Conservation (phyloP, 176 grass and related monocot genomes). For the Avena insularis region DNA sequence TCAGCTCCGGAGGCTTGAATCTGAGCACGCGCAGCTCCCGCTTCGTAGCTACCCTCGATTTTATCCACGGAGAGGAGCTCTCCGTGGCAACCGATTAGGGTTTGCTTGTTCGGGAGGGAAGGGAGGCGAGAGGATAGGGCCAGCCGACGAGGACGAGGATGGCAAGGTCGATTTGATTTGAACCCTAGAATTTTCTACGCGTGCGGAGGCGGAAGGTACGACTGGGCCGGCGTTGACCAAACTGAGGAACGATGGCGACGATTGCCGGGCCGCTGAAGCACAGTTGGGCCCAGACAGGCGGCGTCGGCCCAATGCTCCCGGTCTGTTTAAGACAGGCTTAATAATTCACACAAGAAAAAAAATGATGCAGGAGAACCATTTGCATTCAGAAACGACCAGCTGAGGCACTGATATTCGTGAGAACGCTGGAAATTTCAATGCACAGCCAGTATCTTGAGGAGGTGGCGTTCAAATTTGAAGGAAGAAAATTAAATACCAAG, state of each 20-base stretch:
- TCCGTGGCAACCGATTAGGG: slow-evolving; percentile 42
- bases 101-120: slow-evolving; percentile 37
- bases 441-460: no score
- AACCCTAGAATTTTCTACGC: slow-evolving; percentile 43
- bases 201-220: background rate
- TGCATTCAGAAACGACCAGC: background rate
- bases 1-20: background rate
- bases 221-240: background rate
- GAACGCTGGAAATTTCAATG: no score
- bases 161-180: slow-evolving; percentile 41
- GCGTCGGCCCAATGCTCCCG: background rate
- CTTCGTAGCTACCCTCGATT: background rate
- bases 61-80: background rate
- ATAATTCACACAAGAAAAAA: no score
- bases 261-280: background rate
- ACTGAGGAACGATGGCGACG: background rate
- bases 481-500: no score
- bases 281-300: background rate
- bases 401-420: background rate
- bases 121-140: slow-evolving; percentile 21
- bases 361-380: background rate
- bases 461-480: no score
- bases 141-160: slow-evolving; percentile 6
- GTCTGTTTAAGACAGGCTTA: no score
- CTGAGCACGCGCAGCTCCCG: slow-evolving; percentile 15